phyloP scores from a whole-genome alignment of 352 stramenopile species.

The Halophytophthora polymorphica region DNA sequence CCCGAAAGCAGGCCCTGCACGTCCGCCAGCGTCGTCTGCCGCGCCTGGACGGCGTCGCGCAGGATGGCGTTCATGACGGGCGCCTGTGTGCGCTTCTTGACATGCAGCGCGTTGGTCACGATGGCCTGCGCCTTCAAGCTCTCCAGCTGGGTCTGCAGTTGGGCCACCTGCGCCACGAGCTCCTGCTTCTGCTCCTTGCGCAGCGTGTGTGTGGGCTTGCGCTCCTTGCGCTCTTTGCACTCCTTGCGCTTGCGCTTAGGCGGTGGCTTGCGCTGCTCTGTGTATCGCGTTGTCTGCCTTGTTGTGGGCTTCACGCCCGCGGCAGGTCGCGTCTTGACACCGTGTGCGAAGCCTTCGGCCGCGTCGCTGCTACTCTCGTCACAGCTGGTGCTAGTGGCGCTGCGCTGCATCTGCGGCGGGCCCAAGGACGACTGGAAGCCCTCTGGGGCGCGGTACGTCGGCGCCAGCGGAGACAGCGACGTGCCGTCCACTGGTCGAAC shows the following conservation, averaged over 20 bases:
- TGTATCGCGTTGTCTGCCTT: background rate
- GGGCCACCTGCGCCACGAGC: constrained; percentile 19
- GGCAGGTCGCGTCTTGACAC: too few species aligned
- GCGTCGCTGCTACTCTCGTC: constrained; percentile 22
- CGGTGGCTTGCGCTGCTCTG: background rate
- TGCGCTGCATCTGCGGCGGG: constrained; percentile 1
- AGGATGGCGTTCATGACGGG: constrained; percentile 34
- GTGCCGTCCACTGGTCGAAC: background rate
- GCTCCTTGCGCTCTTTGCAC: constrained; percentile 13
- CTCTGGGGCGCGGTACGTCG: constrained; percentile 4
- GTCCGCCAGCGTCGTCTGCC: constrained; percentile 25
- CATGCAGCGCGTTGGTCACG: constrained; percentile 28
- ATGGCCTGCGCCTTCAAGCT: constrained; percentile 33
- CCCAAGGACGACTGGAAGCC: background rate
- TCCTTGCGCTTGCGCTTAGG: constrained; percentile 8
- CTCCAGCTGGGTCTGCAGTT: constrained; percentile 23
- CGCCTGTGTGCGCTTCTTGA: constrained; percentile 29
- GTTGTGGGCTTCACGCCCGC: constrained; percentile 4
- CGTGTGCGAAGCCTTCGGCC: background rate
- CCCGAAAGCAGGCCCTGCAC: constrained; percentile 28
- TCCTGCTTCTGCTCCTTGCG: constrained; percentile 29
- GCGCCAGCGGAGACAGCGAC: background rate
- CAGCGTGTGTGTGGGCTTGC: constrained; percentile 26
- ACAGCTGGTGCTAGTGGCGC: constrained; percentile 16
- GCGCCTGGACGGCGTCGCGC: constrained; percentile 24